Evolutionary conservation across 129 eudicot species (phyloP), one percentile per base, ranked within the genome.

Genomic region (Ambrosia artemisiifolia): DNA sequence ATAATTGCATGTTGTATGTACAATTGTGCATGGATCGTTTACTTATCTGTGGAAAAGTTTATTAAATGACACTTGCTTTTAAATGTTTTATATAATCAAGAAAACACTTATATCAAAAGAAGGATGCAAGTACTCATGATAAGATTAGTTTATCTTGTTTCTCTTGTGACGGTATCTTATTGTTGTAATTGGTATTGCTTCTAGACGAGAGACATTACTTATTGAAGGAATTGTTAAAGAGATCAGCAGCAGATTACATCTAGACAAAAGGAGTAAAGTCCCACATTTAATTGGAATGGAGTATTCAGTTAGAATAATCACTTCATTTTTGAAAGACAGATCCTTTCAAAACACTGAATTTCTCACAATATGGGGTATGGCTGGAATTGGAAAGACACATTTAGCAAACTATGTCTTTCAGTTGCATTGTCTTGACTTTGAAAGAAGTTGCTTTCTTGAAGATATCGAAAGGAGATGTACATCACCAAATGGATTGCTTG

Each of bases 221-320:
- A 69, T 69, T n/a, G 74, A 69, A n/a, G 59, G 16, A 49, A 69
- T 69, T 69, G 74, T 69, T 33, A 69, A 24, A 24, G 28, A 24
- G 28, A 24, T 24, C 0, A 24, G 28, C 1, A 24, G 28, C 28
- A 24, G 28, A 34, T 38, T 64, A 43, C 18, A 66, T 28, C 55
- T 66, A 66, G 32, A 44, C 71, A 44, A 19, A 44, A 33, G 12
- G 36, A 66, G 11, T 20, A 3, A 44, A 11, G 2, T 46, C 9
- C 67, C 67, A 2, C 0, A 24, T 13, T 42, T 60, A 20, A 50
- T 75, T 3, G 66, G 73, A 4, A 65, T 75, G 38, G 30, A 24
- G 11, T 65, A 32, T 4, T 62, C 57, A 0, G 30, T 50, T 17
- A 0, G 4, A 20, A 42, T 12, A 47, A 40, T 75, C 7, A 38